Conservation (phyloP, 2,329 filamentous ascomycete genomes). For the Thermoascus crustaceus region DNA sequence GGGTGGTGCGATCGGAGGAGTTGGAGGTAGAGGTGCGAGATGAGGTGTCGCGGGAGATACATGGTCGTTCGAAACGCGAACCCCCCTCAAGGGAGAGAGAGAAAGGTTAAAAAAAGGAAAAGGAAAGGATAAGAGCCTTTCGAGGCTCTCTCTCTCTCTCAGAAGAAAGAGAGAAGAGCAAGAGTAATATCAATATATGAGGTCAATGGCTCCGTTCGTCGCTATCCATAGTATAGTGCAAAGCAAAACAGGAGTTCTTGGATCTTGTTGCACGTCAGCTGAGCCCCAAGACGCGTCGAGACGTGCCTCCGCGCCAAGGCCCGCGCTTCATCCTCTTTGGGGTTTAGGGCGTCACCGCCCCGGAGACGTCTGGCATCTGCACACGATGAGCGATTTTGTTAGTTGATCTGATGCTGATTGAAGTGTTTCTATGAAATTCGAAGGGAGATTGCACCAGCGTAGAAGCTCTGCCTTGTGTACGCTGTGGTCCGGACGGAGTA, state of each 20-base stretch:
- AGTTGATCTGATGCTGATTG: too few species aligned
- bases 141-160: neutral
- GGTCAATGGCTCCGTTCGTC: neutral
- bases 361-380: neutral
- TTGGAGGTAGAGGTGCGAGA: conserved; percentile 85
- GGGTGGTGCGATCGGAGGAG: conserved; percentile 80
- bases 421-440: too few species aligned
- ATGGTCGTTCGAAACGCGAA: too few species aligned
- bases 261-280: neutral
- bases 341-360: neutral
- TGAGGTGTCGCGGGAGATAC: conserved; percentile 87
- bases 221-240: neutral
- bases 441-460: too few species aligned
- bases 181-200: neutral
- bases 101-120: conserved; percentile 12
- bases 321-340: neutral
- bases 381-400: too few species aligned
- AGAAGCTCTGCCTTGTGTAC: too few species aligned
- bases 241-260: neutral
- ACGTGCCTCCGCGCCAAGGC: neutral
- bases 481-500: too few species aligned
- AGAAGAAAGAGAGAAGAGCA: neutral
- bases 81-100: too few species aligned
- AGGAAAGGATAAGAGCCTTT: conserved; percentile 8
- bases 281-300: neutral